These are phyloP conservation scores for Apiotrichum domesticum DNA, from an alignment of 1,284 basidiomycete genomes.

Conservation along the genomic window DNA sequence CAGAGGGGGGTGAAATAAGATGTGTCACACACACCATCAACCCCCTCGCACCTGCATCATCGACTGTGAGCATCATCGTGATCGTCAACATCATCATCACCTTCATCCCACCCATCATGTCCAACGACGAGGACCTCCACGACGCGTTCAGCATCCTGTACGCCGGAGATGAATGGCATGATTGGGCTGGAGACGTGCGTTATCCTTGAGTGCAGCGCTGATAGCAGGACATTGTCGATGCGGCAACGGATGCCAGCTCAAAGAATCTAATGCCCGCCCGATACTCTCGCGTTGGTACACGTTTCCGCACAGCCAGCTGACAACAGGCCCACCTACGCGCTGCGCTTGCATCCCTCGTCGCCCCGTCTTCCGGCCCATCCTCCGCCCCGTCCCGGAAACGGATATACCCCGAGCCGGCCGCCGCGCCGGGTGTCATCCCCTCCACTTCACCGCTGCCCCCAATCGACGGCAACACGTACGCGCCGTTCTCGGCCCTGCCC, in stretches of 20 bases:
- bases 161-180: constrained; percentile 10
- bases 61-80: background rate
- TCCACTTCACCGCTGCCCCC: constrained; percentile 25
- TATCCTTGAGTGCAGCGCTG: background rate
- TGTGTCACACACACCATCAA: no score
- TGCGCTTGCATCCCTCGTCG: constrained; percentile 7
- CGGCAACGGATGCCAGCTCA: background rate
- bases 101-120: background rate
- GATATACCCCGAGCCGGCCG: constrained; percentile 1
- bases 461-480: constrained; percentile 11
- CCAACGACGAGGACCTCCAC: constrained; percentile 11
- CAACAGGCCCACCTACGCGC: constrained; percentile 5
- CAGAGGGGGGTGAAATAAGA: background rate
- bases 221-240: background rate
- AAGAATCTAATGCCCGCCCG: background rate
- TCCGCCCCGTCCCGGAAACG: background rate
- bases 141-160: constrained; percentile 15
- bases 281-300: background rate
- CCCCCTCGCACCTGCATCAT: background rate
- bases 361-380: background rate
- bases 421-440: constrained; percentile 9
- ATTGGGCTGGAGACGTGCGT: background rate
- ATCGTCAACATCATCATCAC: background rate
- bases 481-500: constrained; percentile 32
- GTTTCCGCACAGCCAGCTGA: background rate